Evolutionary conservation across 192 early-diverging fungal species (phyloP).

Genomic region (Podila horticola): DNA sequence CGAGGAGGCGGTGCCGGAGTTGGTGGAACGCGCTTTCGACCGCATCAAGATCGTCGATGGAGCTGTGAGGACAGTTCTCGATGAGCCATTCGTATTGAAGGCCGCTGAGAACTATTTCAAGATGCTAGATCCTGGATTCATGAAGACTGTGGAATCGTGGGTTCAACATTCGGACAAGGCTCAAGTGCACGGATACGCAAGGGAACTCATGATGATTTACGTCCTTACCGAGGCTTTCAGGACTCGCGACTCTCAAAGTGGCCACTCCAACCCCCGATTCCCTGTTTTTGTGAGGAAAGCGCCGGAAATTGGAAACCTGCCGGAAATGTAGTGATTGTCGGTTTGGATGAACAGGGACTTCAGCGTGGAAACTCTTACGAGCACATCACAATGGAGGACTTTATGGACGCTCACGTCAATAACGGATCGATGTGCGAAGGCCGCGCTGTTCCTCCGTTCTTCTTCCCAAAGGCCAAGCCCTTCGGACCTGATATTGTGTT

Average conservation of each 20-base stretch:
- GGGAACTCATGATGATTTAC: conserved; percentile 13
- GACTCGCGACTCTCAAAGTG: conserved; percentile 3
- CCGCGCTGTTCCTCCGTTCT: conserved; percentile 7
- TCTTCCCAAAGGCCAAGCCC: conserved; percentile 19
- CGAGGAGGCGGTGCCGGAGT: background rate
- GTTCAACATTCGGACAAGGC: conserved; percentile 3
- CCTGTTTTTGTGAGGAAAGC: background rate
- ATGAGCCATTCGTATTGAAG: conserved; percentile 18
- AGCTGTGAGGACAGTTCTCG: conserved; percentile 7
- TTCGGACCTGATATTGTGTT: conserved; percentile 22
- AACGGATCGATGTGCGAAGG: background rate
- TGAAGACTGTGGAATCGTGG: conserved; percentile 1
- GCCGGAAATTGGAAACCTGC: background rate
- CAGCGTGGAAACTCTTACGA: conserved; percentile 11
- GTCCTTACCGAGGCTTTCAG: conserved; percentile 14
- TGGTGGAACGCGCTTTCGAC: conserved; percentile 14
- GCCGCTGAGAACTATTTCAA: conserved; percentile 22
- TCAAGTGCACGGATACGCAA: conserved; percentile 8
- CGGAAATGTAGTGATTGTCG: conserved; percentile 8
- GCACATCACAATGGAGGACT: conserved; percentile 13
- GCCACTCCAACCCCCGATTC: conserved; percentile 4
- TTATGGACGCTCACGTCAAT: conserved; percentile 18
- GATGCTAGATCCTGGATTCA: conserved; percentile 5
- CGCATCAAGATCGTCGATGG: conserved; percentile 16
- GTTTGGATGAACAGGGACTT: conserved; percentile 11